Evolutionary conservation across 495 filamentous ascomycete genomes (phyloP), one percentile per base, ranked within the genome.

Genomic region (Neurospora sublineolata): DNA sequence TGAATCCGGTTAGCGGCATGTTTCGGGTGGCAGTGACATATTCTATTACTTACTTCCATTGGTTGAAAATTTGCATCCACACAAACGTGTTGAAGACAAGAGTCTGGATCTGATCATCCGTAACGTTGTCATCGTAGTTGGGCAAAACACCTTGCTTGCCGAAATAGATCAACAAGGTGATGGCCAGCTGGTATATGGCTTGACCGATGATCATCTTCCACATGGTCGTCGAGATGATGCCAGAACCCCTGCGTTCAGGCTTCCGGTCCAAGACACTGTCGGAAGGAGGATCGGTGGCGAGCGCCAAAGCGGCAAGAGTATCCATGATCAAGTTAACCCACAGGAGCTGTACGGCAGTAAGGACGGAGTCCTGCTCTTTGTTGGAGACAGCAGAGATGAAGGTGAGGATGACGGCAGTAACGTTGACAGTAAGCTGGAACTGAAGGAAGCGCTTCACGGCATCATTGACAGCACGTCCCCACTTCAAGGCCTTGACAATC

Each of bases 281-380:
- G 0, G 89, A 90, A 36, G 93, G 93, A 39, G 91, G 90, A 75
- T 97, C 93, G 8, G 93, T 97, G 12, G 93, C 93, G 64, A 97
- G 84, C 37, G 93, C 93, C 16, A 97, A 84, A 18, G 93, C 93
- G 36, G 93, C 93, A 73, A 97, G 92, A 0, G 93, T 95, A 74
- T 97, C 93, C 93, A 97, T 97, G 79, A 97, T 96, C 73, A 97
- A 84, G 74, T 97, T 97, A 73, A 97, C 91, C 93, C 93, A 97
- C 18, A 97, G 86, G 33, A 97, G 85, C 82, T 97, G 93, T 20
- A 97, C 93, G 9, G 93, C 92, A 5, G 87, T 94, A 39, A 97
- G 83, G 67, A 96, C 93, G 67, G 92, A 91, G 37, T 85, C 79
- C 76, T 89, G 88, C 7, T 87, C 80, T 6, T 76, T 77, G 75